phyloP scores from a whole-genome alignment of 169 alveolate genomes.

The Cryptosporidium ubiquitum region DNA sequence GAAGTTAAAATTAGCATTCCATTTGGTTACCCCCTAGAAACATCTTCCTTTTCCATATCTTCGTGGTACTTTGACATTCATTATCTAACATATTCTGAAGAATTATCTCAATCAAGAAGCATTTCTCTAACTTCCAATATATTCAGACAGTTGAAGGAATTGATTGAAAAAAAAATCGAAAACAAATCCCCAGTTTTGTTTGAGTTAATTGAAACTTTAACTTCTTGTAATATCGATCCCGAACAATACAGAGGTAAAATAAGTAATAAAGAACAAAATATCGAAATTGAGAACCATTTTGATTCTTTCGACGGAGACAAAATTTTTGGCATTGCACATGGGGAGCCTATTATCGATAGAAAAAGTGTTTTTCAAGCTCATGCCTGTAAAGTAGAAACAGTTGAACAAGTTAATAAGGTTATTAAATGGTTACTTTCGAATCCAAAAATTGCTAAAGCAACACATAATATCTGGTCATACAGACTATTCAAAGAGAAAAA shows the following conservation, averaged over 20 bases:
- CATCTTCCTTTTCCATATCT: constrained; percentile 11
- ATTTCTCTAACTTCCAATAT: constrained; percentile 17
- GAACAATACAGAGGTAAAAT: background rate
- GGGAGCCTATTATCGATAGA: constrained; percentile 75
- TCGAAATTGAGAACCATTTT: background rate
- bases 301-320: constrained; percentile 12
- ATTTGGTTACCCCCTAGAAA: constrained; percentile 40
- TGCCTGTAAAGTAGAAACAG: constrained; percentile 46
- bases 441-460: constrained; percentile 74
- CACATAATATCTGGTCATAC: constrained; percentile 77
- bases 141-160: constrained; percentile 32
- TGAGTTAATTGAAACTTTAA: constrained; percentile 24
- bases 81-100: background rate
- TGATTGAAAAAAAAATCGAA: constrained; percentile 9
- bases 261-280: background rate
- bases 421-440: constrained; percentile 46
- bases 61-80: constrained; percentile 58
- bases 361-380: constrained; percentile 78
- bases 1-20: constrained; percentile 64
- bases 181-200: constrained; percentile 11
- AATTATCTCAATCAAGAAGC: background rate
- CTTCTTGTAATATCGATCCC: constrained; percentile 21
- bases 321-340: constrained; percentile 58
- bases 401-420: constrained; percentile 50
- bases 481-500: constrained; percentile 34